These are phyloP conservation scores for Torulaspora quercuum DNA, from an alignment of 805 yeast genomes.

Conservation along the genomic window DNA sequence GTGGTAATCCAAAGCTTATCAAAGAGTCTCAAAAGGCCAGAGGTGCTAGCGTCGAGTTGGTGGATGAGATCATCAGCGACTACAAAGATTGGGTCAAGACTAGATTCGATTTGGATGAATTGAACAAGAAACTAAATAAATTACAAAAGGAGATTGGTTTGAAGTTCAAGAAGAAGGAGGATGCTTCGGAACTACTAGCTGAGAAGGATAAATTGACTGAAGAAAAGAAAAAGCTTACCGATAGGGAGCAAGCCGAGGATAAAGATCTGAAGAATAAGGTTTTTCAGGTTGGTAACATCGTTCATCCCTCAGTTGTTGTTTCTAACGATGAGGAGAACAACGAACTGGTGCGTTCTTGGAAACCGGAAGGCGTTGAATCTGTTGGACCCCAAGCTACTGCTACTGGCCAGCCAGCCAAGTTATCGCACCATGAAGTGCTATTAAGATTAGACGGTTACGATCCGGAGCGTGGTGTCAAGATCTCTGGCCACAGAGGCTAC, in stretches of 20 bases:
- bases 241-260: slow-evolving; percentile 78
- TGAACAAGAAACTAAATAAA: slow-evolving; percentile 83
- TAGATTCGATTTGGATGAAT: slow-evolving; percentile 84
- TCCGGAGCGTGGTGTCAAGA: slow-evolving; percentile 97
- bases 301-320: slow-evolving; percentile 85
- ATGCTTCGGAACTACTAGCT: slow-evolving; percentile 76
- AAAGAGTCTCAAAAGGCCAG: slow-evolving; percentile 89
- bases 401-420: slow-evolving; percentile 67
- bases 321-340: slow-evolving; percentile 89
- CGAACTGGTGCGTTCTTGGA: slow-evolving; percentile 83
- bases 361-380: slow-evolving; percentile 63
- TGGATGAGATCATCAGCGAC: slow-evolving; percentile 88
- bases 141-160: slow-evolving; percentile 90
- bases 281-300: slow-evolving; percentile 87
- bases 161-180: slow-evolving; percentile 92
- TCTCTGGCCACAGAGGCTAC: slow-evolving; percentile 98
- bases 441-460: slow-evolving; percentile 96
- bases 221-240: slow-evolving; percentile 63
- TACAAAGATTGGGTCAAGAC: slow-evolving; percentile 91
- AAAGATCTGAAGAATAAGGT: slow-evolving; percentile 71
- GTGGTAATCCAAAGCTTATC: slow-evolving; percentile 90
- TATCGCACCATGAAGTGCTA: slow-evolving; percentile 94
- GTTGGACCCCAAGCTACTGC: slow-evolving; percentile 69
- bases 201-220: slow-evolving; percentile 72
- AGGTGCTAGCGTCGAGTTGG: slow-evolving; percentile 90